A percentile compares a stretch with the other conserved stretches of the same genome.
Conservation (phyloP, 345 rosid species). For the Syzygium grande region DNA sequence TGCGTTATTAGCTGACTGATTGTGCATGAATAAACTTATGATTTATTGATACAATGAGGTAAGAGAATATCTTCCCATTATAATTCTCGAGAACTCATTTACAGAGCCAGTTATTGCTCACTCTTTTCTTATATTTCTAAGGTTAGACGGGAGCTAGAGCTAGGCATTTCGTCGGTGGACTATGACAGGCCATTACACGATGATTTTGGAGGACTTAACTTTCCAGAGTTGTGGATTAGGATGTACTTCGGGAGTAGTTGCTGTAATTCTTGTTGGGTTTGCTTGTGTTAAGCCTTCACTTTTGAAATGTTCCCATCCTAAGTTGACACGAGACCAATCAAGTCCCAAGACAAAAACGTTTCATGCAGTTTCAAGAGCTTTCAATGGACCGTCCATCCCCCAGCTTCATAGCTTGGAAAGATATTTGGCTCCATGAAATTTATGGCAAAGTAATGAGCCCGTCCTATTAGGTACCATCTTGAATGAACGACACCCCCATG, state of each 20-base stretch:
- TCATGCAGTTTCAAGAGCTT: not conserved
- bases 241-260: not conserved
- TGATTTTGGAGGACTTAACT: not conserved
- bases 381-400: not conserved
- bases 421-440: not conserved
- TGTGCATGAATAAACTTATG: not conserved
- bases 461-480: not conserved
- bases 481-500: not conserved
- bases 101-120: not conserved
- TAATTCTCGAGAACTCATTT: not conserved
- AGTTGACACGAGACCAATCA: not conserved
- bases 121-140: not conserved
- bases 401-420: not conserved
- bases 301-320: not conserved
- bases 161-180: not conserved
- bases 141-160: fast-evolving
- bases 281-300: not conserved
- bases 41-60: fast-evolving
- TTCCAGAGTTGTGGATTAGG: not conserved
- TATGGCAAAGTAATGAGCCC: not conserved
- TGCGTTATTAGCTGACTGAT: not conserved
- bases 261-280: not conserved
- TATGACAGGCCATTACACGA: not conserved
- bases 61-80: not conserved
- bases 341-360: not conserved